A percentile compares a stretch with the other conserved stretches of the same genome.
phyloP scores from a whole-genome alignment of 225 moss, liverwort and hornwort species.

The Rhytidiadelphus loreus region DNA sequence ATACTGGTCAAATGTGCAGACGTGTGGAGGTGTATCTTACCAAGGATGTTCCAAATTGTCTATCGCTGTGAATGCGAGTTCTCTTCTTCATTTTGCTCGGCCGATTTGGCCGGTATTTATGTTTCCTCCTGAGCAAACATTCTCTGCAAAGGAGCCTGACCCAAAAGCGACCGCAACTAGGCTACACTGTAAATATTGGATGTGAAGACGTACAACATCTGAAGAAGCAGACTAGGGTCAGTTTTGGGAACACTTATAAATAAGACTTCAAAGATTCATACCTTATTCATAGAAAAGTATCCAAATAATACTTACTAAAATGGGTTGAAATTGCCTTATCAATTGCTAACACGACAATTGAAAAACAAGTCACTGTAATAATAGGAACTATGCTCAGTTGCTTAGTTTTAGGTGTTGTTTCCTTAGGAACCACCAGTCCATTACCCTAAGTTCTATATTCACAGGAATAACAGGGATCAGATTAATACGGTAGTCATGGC shows the following conservation, averaged over 20 bases:
- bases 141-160: background rate
- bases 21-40: background rate
- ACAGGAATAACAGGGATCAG: background rate
- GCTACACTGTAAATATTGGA: background rate
- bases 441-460: background rate
- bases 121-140: background rate
- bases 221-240: background rate
- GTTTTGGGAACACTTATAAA: background rate
- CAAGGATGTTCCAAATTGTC: background rate
- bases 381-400: background rate
- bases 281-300: background rate
- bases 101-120: background rate
- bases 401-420: background rate
- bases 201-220: background rate
- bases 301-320: background rate
- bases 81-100: constrained; percentile 13
- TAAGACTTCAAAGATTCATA: background rate
- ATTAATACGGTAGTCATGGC: background rate
- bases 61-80: background rate
- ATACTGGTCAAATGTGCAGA: background rate
- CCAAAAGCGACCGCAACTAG: background rate
- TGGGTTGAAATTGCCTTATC: background rate
- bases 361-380: background rate
- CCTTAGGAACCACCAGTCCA: background rate
- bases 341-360: background rate